Conservation (phyloP, 83 land plant genomes). For the Picea abies region DNA sequence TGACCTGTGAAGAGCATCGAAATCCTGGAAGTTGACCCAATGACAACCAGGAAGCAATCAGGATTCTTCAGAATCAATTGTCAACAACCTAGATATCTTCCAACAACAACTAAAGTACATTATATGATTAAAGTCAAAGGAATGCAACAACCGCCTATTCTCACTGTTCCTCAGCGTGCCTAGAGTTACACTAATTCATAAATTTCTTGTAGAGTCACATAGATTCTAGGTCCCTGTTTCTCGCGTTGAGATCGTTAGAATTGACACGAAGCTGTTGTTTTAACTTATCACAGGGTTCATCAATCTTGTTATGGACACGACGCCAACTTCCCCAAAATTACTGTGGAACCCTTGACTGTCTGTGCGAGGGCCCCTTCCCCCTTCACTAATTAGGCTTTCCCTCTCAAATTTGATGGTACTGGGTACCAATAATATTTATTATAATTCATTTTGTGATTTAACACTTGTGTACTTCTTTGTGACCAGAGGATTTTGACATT, state of each 20-base stretch:
- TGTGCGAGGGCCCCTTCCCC: too few relatives aligned
- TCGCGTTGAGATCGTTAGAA: background rate
- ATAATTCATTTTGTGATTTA: too few relatives aligned
- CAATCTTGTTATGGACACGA: background rate
- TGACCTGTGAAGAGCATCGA: constrained; percentile 10
- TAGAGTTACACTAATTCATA: too few relatives aligned
- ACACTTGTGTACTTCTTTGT: too few relatives aligned
- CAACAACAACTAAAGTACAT: background rate
- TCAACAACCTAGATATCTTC: constrained; percentile 6
- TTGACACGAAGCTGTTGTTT: background rate
- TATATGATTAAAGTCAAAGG: constrained; percentile 4
- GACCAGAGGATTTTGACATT: too few relatives aligned
- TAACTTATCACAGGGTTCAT: constrained; percentile 4
- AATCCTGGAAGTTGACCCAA: constrained; percentile 14
- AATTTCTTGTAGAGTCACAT: background rate
- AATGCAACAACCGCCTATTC: constrained; percentile 12
- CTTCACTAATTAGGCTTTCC: too few relatives aligned
- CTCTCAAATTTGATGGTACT: too few relatives aligned
- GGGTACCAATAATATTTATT: too few relatives aligned
- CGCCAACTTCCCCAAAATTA: constrained; percentile 5
- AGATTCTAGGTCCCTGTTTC: background rate
- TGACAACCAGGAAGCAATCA: background rate
- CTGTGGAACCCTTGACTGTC: background rate
- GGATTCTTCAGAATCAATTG: background rate
- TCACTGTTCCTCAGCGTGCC: background rate